Conservation (phyloP, 345 rosid species). For the Gossypium stocksii region DNA sequence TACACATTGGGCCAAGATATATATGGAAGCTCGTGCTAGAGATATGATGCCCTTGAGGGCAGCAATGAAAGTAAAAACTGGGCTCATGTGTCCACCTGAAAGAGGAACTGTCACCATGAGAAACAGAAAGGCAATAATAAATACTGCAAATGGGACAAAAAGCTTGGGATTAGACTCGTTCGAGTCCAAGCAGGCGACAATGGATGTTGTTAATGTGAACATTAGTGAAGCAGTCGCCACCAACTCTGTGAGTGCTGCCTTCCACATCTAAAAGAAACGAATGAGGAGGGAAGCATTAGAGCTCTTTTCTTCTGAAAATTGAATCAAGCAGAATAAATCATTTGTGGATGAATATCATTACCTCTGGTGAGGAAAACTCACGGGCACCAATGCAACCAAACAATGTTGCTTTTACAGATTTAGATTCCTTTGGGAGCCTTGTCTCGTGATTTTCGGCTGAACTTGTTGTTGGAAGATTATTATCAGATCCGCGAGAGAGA, state of each 20-base stretch:
- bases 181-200: slow-evolving; percentile 33
- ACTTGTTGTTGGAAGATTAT: neutral
- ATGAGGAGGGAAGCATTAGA: neutral
- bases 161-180: slow-evolving; percentile 28
- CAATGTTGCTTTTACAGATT: neutral
- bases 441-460: neutral
- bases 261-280: slow-evolving; percentile 41
- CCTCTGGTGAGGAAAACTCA: slow-evolving; percentile 16
- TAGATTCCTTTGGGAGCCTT: neutral
- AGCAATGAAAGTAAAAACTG: slow-evolving; percentile 36
- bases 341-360: neutral
- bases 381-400: slow-evolving; percentile 6
- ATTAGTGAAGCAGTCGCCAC: slow-evolving; percentile 44
- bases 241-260: slow-evolving; percentile 43
- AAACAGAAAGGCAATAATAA: slow-evolving; percentile 27
- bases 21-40: slow-evolving; percentile 31
- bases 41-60: slow-evolving; percentile 35
- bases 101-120: slow-evolving; percentile 39
- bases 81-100: slow-evolving; percentile 51
- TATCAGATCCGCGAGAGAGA: neutral
- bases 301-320: neutral
- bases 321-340: neutral
- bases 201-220: slow-evolving; percentile 34
- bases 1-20: slow-evolving; percentile 42
- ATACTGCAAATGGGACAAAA: slow-evolving; percentile 34